These are phyloP conservation scores for Protomyces macrosporus DNA, from an alignment of 1,139 yeast genomes.

Conservation along the genomic window DNA sequence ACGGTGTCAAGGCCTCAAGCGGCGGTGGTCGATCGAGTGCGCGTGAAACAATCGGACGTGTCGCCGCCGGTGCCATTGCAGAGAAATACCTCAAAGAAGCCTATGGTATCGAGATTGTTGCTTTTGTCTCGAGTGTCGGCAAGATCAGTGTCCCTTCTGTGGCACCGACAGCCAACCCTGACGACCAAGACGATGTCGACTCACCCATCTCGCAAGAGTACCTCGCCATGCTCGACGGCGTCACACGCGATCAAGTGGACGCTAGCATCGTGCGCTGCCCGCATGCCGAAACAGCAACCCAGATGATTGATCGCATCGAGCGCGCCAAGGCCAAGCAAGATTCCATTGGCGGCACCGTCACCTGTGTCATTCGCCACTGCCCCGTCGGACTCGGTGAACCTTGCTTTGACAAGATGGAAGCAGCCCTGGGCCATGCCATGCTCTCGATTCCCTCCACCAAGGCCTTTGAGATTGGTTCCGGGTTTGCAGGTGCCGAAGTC, in stretches of 20 bases:
- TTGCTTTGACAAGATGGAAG: constrained; percentile 92
- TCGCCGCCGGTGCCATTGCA: constrained; percentile 98
- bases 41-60: constrained; percentile 96
- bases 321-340: constrained; percentile 80
- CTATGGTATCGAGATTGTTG: constrained; percentile 86
- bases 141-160: constrained; percentile 40
- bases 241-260: constrained; percentile 86
- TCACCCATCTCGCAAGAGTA: constrained; percentile 64
- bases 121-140: constrained; percentile 91
- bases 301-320: constrained; percentile 84
- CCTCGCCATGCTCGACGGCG: constrained; percentile 59
- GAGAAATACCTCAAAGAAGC: constrained; percentile 77
- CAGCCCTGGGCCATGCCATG: constrained; percentile 94
- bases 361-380: constrained; percentile 90
- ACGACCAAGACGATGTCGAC: constrained; percentile 49
- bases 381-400: constrained; percentile 97
- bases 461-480: constrained; percentile 96
- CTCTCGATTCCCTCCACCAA: constrained; percentile 94
- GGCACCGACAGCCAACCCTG: constrained; percentile 24
- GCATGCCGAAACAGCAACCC: constrained; percentile 60
- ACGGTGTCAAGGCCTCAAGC: constrained; percentile 85
- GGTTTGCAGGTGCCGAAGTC: constrained; percentile 79
- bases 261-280: constrained; percentile 94
- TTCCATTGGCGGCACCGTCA: constrained; percentile 95
- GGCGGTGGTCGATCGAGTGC: constrained; percentile 99